Evolutionary conservation across 805 yeast species (phyloP).

Genomic region (Candida jianshihensis): DNA sequence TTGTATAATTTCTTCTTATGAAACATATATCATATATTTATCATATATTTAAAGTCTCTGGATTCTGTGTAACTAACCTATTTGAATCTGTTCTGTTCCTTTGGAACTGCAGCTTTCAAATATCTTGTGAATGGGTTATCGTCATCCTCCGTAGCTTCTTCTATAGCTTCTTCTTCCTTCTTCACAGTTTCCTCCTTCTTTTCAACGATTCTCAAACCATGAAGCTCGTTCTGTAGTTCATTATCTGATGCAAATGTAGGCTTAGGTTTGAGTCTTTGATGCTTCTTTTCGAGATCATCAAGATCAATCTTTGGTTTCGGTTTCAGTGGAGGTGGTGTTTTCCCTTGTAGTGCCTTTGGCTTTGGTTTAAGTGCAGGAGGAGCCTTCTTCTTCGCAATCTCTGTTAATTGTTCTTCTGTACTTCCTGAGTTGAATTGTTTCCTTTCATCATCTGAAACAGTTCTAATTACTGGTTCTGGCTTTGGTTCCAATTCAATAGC

Average conservation of each 20-base stretch:
- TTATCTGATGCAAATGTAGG: no score
- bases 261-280: no score
- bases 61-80: no score
- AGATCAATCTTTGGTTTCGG: background rate
- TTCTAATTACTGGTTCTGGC: background rate
- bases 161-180: slow-evolving; percentile 9
- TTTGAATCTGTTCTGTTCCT: slow-evolving; percentile 28
- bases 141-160: slow-evolving; percentile 2
- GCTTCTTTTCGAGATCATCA: no score
- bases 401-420: no score
- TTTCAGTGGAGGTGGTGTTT: slow-evolving; percentile 1
- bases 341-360: slow-evolving; percentile 10
- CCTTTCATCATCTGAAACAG: background rate
- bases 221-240: no score
- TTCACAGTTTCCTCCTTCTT: slow-evolving; percentile 1
- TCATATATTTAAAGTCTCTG: no score
- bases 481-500: background rate
- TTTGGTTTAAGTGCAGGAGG: slow-evolving; percentile 26
- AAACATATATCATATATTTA: background rate
- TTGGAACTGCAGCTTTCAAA: slow-evolving; percentile 31
- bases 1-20: background rate
- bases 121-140: slow-evolving; percentile 30
- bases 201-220: no score
- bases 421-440: no score
- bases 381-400: no score